Conservation (phyloP, 495 filamentous ascomycete species). For the Cetradonia linearis region DNA sequence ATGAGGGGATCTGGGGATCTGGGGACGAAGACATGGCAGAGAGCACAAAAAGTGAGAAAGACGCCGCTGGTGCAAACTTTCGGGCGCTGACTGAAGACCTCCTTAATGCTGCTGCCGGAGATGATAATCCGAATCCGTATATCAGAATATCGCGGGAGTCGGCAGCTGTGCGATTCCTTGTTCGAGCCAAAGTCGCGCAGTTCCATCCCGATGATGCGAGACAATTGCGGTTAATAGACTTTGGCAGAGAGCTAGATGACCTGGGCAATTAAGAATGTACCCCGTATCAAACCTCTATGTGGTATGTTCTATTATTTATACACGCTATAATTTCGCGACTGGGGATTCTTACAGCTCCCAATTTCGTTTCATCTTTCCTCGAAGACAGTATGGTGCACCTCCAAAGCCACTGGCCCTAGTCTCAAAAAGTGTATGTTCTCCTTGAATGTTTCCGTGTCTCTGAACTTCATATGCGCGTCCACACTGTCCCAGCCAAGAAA, state of each 20-base stretch:
- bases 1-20: constrained; percentile 62
- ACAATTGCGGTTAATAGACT: constrained; percentile 68
- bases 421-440: constrained; percentile 33
- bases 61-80: constrained; percentile 56
- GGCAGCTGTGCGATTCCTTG: constrained; percentile 72
- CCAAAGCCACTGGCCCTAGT: constrained; percentile 28
- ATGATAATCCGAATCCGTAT: constrained; percentile 45
- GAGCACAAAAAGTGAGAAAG: constrained; percentile 43
- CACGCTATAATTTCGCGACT: not conserved
- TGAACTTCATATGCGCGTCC: constrained; percentile 41
- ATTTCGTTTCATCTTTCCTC: constrained; percentile 12
- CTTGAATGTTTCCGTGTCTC: constrained; percentile 38
- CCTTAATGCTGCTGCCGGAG: constrained; percentile 48
- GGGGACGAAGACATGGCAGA: constrained; percentile 28
- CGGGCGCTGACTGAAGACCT: constrained; percentile 53
- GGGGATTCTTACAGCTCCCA: not conserved
- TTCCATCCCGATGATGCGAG: constrained; percentile 78
- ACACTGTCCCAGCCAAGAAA: constrained; percentile 47
- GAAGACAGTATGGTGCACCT: constrained; percentile 22
- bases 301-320: not conserved
- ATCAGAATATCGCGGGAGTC: constrained; percentile 61
- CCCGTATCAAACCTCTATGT: not conserved
- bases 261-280: constrained; percentile 26
- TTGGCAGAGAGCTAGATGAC: constrained; percentile 66
- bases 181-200: constrained; percentile 73